Base-by-base conservation (phyloP, 2,329 filamentous ascomycete species). In the Elsinoe batatas region DNA sequence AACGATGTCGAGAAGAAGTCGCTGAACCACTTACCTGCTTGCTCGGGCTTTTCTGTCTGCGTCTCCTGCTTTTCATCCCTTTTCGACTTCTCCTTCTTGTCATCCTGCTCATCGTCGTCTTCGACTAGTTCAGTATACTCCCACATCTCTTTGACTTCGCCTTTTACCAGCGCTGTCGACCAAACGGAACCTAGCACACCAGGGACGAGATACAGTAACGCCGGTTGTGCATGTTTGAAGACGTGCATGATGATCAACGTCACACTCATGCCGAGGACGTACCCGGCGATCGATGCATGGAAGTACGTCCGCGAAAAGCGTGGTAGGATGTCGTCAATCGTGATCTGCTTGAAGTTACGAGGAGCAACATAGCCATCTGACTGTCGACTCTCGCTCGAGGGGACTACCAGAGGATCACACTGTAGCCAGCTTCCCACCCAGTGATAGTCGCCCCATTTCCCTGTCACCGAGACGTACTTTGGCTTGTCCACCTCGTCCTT, bases 161-260 rank as follows among this genome's bases (percentile, higher is more conserved):
- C 86, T 10, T 83, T 80, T 15, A 78, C 67, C 3, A 83, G 62
- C 0, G 85, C 91, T 1, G 87, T 93, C 3, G 82, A 69, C 85
- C 88, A 94, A 1, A 93, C 67, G 1, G 84, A 79, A 1, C 79
- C 76, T 4, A 96, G 72, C 0, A 97, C 88, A 0, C 87, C 85
- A 0, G 91, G 91, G 0, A 97, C 93, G 5, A 98, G 81, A 67
- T 97, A 97, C 12, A 98, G 74, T 32, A 98, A 76, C 6, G 93
- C 91, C 0, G 91, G 91, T 67, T 98, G 91, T 2, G 88, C 88
- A 59, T 88, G 88, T 46, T 85, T 79, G 64, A 83, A 93, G 8
- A 88, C 72, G 50, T 90, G 76, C 72, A 97, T 85, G 63, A 90
- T 86, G 0, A 78, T 73, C 15, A 96, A 71, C 0, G 91, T 96